Evolutionary conservation across 306 rosid species (phyloP).

Genomic region (Crotalaria pallida): DNA sequence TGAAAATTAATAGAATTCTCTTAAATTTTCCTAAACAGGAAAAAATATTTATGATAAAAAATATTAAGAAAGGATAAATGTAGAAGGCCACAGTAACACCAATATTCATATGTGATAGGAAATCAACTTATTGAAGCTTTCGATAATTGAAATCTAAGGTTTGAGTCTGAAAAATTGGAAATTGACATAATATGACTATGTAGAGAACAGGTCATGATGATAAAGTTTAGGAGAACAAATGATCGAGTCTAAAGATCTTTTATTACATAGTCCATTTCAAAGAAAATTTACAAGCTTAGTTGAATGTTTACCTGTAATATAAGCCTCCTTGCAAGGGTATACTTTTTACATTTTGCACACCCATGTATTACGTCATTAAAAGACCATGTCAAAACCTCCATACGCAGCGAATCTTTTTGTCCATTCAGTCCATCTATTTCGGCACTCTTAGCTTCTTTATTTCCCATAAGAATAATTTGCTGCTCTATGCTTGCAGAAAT

Average conservation of each 20-base stretch:
- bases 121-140: slow-evolving; percentile 5
- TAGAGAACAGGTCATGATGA: slow-evolving; percentile 5
- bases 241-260: background rate
- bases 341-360: slow-evolving; percentile 40
- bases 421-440: slow-evolving; percentile 18
- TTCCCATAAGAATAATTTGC: slow-evolving; percentile 20
- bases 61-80: background rate
- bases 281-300: slow-evolving; percentile 14
- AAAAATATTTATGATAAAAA: background rate
- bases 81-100: background rate
- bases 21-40: background rate
- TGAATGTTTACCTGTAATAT: slow-evolving; percentile 49
- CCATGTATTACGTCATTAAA: slow-evolving; percentile 58
- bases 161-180: slow-evolving; percentile 3
- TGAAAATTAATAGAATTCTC: slow-evolving; percentile 9
- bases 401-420: slow-evolving; percentile 9
- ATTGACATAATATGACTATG: background rate
- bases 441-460: slow-evolving; percentile 25
- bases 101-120: background rate
- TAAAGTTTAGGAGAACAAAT: background rate
- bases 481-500: slow-evolving; percentile 25
- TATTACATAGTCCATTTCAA: slow-evolving; percentile 1
- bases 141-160: slow-evolving; percentile 13
- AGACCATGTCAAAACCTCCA: slow-evolving; percentile 51
- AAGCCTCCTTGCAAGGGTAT: slow-evolving; percentile 54